Evolutionary conservation across 2,329 filamentous ascomycete genomes (phyloP), one percentile per base, ranked within the genome.

Genomic region (Stachybotrys echinatus): DNA sequence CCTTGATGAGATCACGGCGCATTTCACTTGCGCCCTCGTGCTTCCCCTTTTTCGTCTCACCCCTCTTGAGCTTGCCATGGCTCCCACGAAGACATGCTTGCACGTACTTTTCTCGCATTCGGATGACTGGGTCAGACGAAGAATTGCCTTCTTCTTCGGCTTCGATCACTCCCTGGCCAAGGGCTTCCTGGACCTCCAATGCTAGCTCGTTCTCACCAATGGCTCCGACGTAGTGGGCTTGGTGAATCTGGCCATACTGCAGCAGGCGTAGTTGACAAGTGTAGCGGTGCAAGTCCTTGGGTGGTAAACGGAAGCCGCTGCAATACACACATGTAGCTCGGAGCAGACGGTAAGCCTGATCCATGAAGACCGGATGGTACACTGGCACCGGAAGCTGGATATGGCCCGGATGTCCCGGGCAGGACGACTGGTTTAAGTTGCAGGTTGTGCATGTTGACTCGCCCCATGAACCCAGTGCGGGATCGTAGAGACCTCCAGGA

Each of bases 281-380:
- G 63, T 89, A 94, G 57, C 85, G 80, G 69, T 92, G 89, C 54
- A 95, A 75, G 53, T 89, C 81, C 48, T 84, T 80, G 45, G 85
- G 81, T n/a, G 86, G 77, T 65, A 96, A 79, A 64, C 88, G 89
- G 58, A 99, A 84, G 50, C 85, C 84, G 64, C 92, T 87, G 71
- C 95, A 99, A 73, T 96, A 96, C 52, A 87, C 80, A 67, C 94
- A 99, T 68, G 92, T 88, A 48, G 89, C 87, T 59, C 91, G 85
- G 19, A 99, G 78, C 43, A 99, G 76, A 42, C 89, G 86, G 55
- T 95, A 81, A 48, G 92, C 81, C 67, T 96, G 92, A 65, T 96
- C 92, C 76, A 99, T 87, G 64, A 96, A 97, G 2, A 91, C 88
- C n/a, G 92, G 89, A 68, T 99, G 92, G 67, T 97, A 99, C 48